Percentiles rank a stretch among this genome's conserved stretches.
These are phyloP conservation scores for Daldinia bambusicola DNA, from an alignment of 495 filamentous ascomycete species.

Conservation along the genomic window DNA sequence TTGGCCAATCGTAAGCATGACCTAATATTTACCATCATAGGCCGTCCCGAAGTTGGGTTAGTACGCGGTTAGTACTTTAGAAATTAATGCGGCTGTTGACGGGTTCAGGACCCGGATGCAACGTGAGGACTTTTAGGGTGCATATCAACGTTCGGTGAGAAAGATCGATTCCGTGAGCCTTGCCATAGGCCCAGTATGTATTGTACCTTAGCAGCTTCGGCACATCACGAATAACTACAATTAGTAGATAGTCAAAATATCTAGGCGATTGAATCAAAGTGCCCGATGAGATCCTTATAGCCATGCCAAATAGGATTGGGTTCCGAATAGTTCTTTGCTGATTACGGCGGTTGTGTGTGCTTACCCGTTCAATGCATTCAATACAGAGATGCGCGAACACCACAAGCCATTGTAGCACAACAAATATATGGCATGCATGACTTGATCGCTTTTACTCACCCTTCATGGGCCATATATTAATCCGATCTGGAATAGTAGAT, in stretches of 20 bases:
- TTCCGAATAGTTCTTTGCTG: conserved; percentile 8
- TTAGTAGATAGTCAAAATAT: too few relatives aligned
- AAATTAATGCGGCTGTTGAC: conserved; percentile 37
- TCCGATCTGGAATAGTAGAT: conserved; percentile 33
- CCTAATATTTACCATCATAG: conserved; percentile 5
- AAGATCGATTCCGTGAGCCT: conserved; percentile 11
- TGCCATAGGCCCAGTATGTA: too few relatives aligned
- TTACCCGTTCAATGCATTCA: conserved; percentile 11
- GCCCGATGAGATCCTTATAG: too few relatives aligned
- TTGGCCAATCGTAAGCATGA: background rate
- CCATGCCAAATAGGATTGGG: too few relatives aligned
- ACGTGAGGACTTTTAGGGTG: conserved; percentile 12
- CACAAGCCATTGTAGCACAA: background rate
- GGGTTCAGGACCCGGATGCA: conserved; percentile 27
- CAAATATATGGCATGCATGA: background rate
- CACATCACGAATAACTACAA: too few relatives aligned
- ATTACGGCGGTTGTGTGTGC: background rate
- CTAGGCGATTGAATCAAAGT: too few relatives aligned
- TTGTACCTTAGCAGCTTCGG: too few relatives aligned
- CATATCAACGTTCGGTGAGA: conserved; percentile 10
- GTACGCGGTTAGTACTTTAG: conserved; percentile 15
- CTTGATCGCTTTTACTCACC: conserved; percentile 5
- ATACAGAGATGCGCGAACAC: too few relatives aligned
- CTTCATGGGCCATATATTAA: conserved; percentile 18
- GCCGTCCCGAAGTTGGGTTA: conserved; percentile 9